A percentile compares a stretch with the other conserved stretches of the same genome.
These are phyloP conservation scores for Penicillium sp. DNA, from an alignment of 2,329 filamentous ascomycete species.

Conservation along the genomic window DNA sequence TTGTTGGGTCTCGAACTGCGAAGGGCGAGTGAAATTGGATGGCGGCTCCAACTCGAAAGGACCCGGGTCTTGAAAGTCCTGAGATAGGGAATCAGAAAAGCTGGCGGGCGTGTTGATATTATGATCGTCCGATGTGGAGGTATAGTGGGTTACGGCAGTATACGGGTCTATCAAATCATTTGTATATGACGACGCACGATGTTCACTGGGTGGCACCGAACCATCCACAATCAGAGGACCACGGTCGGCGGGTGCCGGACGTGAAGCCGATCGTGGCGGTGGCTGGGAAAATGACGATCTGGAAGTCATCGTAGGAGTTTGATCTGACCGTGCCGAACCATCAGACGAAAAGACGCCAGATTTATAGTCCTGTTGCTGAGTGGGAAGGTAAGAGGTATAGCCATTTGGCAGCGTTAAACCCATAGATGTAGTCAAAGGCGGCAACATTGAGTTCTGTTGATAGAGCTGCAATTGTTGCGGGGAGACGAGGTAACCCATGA, in stretches of 20 bases:
- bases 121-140: slow-evolving; percentile 42
- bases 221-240: slow-evolving; percentile 51
- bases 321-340: slow-evolving; percentile 23
- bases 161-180: slow-evolving; percentile 40
- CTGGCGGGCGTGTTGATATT: slow-evolving; percentile 39
- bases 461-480: slow-evolving; percentile 45
- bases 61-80: slow-evolving; percentile 38
- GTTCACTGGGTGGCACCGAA: slow-evolving; percentile 43
- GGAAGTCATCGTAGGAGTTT: slow-evolving; percentile 19
- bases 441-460: slow-evolving; percentile 40
- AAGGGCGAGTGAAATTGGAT: slow-evolving; percentile 26
- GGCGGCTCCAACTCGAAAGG: slow-evolving; percentile 38
- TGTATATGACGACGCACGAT: slow-evolving; percentile 31
- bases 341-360: slow-evolving; percentile 28
- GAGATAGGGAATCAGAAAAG: slow-evolving; percentile 39
- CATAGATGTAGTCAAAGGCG: slow-evolving; percentile 39
- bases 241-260: slow-evolving; percentile 30
- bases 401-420: slow-evolving; percentile 43
- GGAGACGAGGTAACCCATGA: slow-evolving; percentile 48
- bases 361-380: slow-evolving; percentile 37
- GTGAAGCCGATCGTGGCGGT: slow-evolving; percentile 24
- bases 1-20: slow-evolving; percentile 24
- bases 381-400: slow-evolving; percentile 34
- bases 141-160: slow-evolving; percentile 39
- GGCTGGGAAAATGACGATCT: slow-evolving; percentile 21